A percentile compares a stretch with the other conserved stretches of the same genome.
phyloP scores from a whole-genome alignment of 2,329 filamentous ascomycete genomes.

The Colletotrichum filicis region DNA sequence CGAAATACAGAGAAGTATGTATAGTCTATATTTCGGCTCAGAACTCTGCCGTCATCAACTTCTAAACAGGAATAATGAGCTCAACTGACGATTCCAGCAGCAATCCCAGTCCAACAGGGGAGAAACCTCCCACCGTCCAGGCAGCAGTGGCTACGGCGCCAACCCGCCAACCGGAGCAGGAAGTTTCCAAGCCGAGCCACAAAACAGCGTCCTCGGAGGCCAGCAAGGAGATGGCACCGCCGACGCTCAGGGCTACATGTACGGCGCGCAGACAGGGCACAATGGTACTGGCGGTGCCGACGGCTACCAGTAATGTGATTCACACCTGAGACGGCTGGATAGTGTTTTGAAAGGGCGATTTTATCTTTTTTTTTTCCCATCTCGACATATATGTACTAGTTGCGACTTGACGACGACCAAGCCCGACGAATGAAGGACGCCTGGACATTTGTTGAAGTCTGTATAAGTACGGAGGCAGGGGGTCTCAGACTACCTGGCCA shows the following conservation, averaged over 20 bases:
- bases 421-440: conserved; percentile 36
- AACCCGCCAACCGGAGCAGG: conserved; percentile 54
- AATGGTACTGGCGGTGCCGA: conserved; percentile 67
- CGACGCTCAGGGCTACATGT: conserved; percentile 60
- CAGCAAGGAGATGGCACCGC: conserved; percentile 56
- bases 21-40: conserved; percentile 1
- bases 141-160: conserved; percentile 63
- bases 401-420: conserved; percentile 28
- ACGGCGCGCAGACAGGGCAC: conserved; percentile 64
- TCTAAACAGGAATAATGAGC: not conserved
- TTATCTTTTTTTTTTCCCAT: not conserved
- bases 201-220: conserved; percentile 48
- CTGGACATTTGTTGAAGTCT: conserved; percentile 41
- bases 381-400: conserved; percentile 28
- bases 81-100: conserved; percentile 27
- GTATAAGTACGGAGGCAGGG: conserved; percentile 46
- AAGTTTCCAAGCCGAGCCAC: conserved; percentile 56
- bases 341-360: not conserved
- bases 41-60: no score
- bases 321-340: not conserved
- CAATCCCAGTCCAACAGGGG: conserved; percentile 73
- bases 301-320: conserved; percentile 55
- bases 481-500: conserved; percentile 5
- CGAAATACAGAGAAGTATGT: conserved; percentile 96
- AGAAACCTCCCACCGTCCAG: conserved; percentile 61